These are phyloP conservation scores for Setaria viridis DNA, from an alignment of 202 grass and related monocot genomes.

Conservation along the genomic window DNA sequence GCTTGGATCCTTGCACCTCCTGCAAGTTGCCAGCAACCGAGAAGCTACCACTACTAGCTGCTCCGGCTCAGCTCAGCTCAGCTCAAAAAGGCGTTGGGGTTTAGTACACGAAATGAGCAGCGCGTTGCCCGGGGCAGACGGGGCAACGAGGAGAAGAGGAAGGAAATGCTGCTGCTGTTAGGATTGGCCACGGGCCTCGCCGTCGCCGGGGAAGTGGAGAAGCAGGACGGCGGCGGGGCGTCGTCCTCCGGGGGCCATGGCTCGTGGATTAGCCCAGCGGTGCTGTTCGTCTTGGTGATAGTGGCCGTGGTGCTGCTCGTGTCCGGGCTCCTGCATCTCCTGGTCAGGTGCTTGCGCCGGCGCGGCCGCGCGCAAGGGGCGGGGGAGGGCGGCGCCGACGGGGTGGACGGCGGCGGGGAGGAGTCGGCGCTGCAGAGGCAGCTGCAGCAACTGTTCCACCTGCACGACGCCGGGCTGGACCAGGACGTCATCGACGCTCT, in stretches of 20 bases:
- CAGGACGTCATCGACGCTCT: constrained; percentile 79
- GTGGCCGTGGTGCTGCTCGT: constrained; percentile 54
- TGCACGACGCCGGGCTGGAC: constrained; percentile 66
- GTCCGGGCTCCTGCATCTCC: constrained; percentile 54
- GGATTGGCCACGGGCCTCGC: constrained; percentile 18
- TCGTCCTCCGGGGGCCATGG: not conserved
- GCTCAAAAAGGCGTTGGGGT: constrained; percentile 32
- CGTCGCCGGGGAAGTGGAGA: constrained; percentile 25
- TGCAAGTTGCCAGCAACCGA: constrained; percentile 40
- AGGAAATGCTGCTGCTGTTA: not conserved
- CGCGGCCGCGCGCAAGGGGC: constrained; percentile 28
- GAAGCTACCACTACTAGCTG: constrained; percentile 24
- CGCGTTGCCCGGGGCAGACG: constrained; percentile 31
- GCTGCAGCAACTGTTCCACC: constrained; percentile 63
- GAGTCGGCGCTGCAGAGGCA: constrained; percentile 51
- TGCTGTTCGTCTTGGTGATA: constrained; percentile 55
- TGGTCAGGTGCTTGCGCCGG: constrained; percentile 53
- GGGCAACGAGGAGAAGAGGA: not conserved
- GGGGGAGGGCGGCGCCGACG: not conserved
- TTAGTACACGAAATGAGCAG: constrained; percentile 45
- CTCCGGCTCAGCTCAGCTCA: constrained; percentile 26
- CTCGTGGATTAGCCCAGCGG: constrained; percentile 34
- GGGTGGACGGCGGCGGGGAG: not conserved
- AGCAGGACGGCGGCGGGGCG: not conserved
- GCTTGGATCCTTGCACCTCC: constrained; percentile 47